phyloP scores from a whole-genome alignment of 352 stramenopile genomes.

The Stramenopiles sp. region DNA sequence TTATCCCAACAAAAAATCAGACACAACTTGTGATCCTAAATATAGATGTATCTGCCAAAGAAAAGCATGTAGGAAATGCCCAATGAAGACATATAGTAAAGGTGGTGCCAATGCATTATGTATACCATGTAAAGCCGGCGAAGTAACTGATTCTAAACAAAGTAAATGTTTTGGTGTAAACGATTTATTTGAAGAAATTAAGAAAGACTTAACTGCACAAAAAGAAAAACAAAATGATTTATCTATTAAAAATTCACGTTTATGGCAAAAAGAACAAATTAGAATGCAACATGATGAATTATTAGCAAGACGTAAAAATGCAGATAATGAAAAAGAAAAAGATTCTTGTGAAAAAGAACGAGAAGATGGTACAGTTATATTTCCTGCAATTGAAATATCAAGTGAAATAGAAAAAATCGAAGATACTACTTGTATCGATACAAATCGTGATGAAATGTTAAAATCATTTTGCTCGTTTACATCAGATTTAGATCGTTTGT shows the following conservation, averaged over 20 bases:
- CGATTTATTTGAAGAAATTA: too few relatives aligned
- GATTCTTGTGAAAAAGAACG: background rate
- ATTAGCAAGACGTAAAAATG: background rate
- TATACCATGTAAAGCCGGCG: too few relatives aligned
- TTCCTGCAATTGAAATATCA: background rate
- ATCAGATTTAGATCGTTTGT: background rate
- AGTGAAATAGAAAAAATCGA: background rate
- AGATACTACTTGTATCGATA: background rate
- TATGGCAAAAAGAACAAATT: background rate
- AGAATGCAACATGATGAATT: background rate
- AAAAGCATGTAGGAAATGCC: too few relatives aligned
- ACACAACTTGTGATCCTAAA: too few relatives aligned
- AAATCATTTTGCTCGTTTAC: background rate
- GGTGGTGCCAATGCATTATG: too few relatives aligned
- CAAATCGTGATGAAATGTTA: background rate
- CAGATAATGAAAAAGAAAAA: background rate
- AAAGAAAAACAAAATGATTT: background rate
- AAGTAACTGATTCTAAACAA: too few relatives aligned
- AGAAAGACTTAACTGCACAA: background rate
- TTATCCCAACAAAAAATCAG: too few relatives aligned
- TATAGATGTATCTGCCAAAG: too few relatives aligned
- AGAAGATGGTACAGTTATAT: background rate
- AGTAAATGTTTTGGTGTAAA: too few relatives aligned
- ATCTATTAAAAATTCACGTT: background rate
- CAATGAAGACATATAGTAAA: too few relatives aligned